phyloP scores from a whole-genome alignment of 2,329 filamentous ascomycete species.

The Diplodia sapinea region DNA sequence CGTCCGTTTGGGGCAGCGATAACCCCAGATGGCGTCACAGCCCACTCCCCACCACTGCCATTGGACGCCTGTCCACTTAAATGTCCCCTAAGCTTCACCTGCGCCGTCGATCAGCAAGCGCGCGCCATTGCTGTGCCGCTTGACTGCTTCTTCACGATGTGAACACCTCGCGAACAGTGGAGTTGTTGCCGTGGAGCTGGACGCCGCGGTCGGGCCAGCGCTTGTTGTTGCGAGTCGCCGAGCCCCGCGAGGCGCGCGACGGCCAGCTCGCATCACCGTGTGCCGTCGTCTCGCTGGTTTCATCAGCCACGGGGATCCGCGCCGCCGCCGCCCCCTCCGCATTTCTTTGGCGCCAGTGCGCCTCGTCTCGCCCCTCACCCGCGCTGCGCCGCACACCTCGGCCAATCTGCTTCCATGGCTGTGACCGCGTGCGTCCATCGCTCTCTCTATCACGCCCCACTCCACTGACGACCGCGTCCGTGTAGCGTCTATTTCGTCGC shows the following conservation, averaged over 20 bases:
- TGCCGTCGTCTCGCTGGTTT: not conserved
- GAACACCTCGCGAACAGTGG: too few relatives aligned
- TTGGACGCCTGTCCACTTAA: conserved; percentile 10
- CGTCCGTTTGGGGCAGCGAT: conserved; percentile 27
- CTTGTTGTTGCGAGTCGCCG: too few relatives aligned
- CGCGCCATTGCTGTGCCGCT: not conserved
- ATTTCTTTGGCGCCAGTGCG: conserved; percentile 19
- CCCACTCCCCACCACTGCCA: conserved; percentile 10
- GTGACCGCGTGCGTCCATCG: conserved; percentile 24
- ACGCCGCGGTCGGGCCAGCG: not conserved
- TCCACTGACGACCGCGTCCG: not conserved
- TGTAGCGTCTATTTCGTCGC: conserved; percentile 45
- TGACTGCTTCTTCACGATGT: too few relatives aligned
- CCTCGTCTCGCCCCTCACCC: not conserved
- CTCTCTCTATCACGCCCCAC: not conserved
- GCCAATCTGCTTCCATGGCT: conserved; percentile 14
- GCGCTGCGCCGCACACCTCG: conserved; percentile 4
- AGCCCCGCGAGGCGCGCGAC: not conserved
- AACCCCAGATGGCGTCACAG: conserved; percentile 19
- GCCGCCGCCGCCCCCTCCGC: conserved; percentile 7
- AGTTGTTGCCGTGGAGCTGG: too few relatives aligned
- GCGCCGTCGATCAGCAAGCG: not conserved
- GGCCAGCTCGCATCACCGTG: not conserved
- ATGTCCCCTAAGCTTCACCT: not conserved
- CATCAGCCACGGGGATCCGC: conserved; percentile 7